Evolutionary conservation across 441 rosid species (phyloP).

Genomic region (Gossypium davidsonii): DNA sequence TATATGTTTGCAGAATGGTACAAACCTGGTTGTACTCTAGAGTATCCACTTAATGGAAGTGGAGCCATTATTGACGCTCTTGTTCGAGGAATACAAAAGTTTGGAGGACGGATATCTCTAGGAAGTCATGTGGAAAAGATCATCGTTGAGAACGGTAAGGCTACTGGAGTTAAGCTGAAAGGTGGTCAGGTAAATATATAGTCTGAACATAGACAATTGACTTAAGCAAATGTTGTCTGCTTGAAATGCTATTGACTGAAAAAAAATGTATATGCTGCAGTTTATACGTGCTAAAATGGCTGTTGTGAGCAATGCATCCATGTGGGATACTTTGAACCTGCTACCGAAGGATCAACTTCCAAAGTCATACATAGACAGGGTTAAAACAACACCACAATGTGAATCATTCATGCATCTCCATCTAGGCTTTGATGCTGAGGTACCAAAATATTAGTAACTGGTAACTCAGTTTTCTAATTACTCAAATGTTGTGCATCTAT

Average conservation of each 20-base stretch:
- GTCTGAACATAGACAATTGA: constrained; percentile 1
- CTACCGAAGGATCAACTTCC: constrained; percentile 66
- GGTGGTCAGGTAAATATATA: constrained; percentile 66
- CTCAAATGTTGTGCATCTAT: neutral
- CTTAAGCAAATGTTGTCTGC: neutral
- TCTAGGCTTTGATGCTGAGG: constrained; percentile 82
- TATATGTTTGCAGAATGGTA: constrained; percentile 97
- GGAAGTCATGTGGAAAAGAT: constrained; percentile 74
- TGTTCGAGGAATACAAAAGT: constrained; percentile 77
- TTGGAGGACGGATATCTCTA: constrained; percentile 65
- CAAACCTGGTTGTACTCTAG: constrained; percentile 78
- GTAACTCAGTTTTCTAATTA: neutral
- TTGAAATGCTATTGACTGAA: neutral
- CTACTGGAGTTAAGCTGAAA: constrained; percentile 73
- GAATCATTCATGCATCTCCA: constrained; percentile 99
- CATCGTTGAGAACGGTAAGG: constrained; percentile 63
- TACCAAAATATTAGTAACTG: constrained; percentile 15
- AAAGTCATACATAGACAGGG: constrained; percentile 42
- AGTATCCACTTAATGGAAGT: constrained; percentile 80
- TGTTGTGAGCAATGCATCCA: constrained; percentile 85
- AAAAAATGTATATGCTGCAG: constrained; percentile 32
- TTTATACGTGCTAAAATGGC: constrained; percentile 76
- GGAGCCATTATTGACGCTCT: constrained; percentile 81
- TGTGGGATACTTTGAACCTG: constrained; percentile 82
- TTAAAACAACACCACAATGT: constrained; percentile 58